Percentiles rank a stretch among this genome's conserved stretches.
Evolutionary conservation across 495 filamentous ascomycete species (phyloP).

Genomic region (Penicillium riverlandense): DNA sequence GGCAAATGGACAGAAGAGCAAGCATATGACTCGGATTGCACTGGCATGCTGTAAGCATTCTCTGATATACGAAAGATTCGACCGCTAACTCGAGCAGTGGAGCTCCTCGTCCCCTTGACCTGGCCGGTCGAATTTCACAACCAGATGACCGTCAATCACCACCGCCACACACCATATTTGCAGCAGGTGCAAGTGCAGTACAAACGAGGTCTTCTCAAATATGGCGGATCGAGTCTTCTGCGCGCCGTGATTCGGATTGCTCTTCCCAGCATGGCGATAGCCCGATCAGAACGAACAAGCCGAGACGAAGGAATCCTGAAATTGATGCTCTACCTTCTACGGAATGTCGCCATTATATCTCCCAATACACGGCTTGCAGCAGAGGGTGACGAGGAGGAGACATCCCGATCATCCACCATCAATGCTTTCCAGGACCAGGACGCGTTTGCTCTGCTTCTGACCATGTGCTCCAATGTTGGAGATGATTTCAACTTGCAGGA

Average conservation of each 20-base stretch:
- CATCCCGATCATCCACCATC: constrained; percentile 80
- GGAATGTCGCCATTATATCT: constrained; percentile 81
- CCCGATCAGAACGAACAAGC: constrained; percentile 63
- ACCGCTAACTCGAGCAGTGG: constrained; percentile 42
- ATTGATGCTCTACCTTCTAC: constrained; percentile 77
- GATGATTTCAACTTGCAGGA: constrained; percentile 90
- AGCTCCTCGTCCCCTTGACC: constrained; percentile 88
- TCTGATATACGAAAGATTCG: not conserved
- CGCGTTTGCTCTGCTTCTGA: constrained; percentile 75
- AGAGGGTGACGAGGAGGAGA: constrained; percentile 78
- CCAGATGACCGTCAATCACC: constrained; percentile 87
- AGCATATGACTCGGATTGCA: constrained; percentile 69
- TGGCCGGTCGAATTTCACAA: constrained; percentile 83
- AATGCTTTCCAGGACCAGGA: constrained; percentile 87
- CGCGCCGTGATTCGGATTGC: constrained; percentile 71
- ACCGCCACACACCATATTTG: constrained; percentile 81
- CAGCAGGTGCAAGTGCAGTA: constrained; percentile 82
- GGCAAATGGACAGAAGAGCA: constrained; percentile 53
- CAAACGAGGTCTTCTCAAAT: constrained; percentile 80
- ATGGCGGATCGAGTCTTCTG: constrained; percentile 67
- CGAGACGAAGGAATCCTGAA: constrained; percentile 93
- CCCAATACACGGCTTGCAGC: constrained; percentile 51
- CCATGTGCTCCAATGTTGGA: constrained; percentile 80
- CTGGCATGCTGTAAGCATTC: constrained; percentile 62
- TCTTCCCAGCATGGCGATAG: constrained; percentile 78